Percentiles rank a stretch among this genome's conserved stretches.
Conservation (phyloP, 2,329 filamentous ascomycete species). For the Botryotinia convoluta region DNA sequence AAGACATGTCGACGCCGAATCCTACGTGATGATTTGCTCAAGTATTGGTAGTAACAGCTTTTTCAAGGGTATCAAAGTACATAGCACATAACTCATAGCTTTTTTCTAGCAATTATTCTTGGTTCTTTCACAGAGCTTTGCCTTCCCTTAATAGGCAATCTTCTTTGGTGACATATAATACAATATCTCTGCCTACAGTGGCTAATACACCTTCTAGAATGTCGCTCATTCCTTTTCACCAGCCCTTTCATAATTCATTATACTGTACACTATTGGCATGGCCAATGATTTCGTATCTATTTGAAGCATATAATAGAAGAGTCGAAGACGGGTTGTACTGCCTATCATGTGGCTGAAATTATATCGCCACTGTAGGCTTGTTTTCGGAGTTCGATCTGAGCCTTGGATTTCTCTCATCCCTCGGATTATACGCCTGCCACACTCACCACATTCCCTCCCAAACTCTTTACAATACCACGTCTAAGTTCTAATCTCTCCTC, state of each 20-base stretch:
- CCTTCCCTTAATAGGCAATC: background rate
- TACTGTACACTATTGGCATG: background rate
- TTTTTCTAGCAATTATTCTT: background rate
- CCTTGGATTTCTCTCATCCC: too few relatives aligned
- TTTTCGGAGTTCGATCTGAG: background rate
- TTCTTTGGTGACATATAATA: background rate
- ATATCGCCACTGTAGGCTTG: background rate
- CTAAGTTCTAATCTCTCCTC: constrained; percentile 45
- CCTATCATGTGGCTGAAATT: background rate
- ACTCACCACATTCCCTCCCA: constrained; percentile 29
- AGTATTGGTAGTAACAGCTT: background rate
- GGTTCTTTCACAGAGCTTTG: background rate
- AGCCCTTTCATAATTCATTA: background rate
- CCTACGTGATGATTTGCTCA: too few relatives aligned
- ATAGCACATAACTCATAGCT: background rate
- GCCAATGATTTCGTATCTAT: background rate
- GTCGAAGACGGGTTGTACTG: background rate
- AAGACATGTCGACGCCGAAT: background rate
- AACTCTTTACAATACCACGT: constrained; percentile 42
- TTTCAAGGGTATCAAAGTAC: background rate
- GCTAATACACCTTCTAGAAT: background rate
- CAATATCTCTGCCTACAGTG: background rate
- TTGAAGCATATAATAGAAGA: background rate
- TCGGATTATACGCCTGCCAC: background rate
- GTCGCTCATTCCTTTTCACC: background rate